Evolutionary conservation across 2,329 filamentous ascomycete species (phyloP), one percentile per base, ranked within the genome.

Genomic region (Chaetomiaceae sp.): DNA sequence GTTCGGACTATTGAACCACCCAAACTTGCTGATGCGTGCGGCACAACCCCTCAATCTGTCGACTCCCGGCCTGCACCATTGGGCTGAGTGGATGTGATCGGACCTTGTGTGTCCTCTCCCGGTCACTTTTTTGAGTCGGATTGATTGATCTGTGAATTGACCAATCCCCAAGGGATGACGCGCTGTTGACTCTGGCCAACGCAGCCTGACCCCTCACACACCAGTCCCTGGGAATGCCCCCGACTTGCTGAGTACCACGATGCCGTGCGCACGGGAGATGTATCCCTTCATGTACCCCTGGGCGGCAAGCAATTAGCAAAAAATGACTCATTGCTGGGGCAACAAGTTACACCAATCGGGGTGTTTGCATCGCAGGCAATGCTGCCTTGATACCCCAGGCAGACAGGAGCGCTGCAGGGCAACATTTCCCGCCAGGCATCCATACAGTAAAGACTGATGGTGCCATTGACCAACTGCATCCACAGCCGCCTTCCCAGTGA

Each of bases 251-350:
- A 99, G 74, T 19, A 99, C 94, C 25, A 99, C 88, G 61, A 91
- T 91, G 31, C 87, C 88, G 62, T 88, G 84, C 62, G 96, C 91
- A 51, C 92, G 87, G 29, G 92, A 87, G 62, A 99, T 99, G 71
- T 99, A 99, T 37, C 95, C 94, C 72, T 97, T 99, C 89, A 99
- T 96, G 22, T 94, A 78, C 55, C 88, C 88, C 90, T 96, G 61
- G 15, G 33, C 56, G 23, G 51, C 54, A 57, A 29, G n/a, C 23
- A 54, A 53, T 65, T 37, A 63, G 63, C 71, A 58, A 71, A 58
- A 71, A 68, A 51, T 69, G 63, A 71, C 55, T 69, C 64, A 68
- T 61, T 53, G 29, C 38, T 20, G 23, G 39, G 45, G 40, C 31
- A 46, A 50, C 38, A 34, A 37, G 25, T 52, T 44, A 47, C 27